A percentile compares a stretch with the other conserved stretches of the same genome.
These are phyloP conservation scores for Suhomyces xylopsoci DNA, from an alignment of 805 yeast genomes.

Conservation along the genomic window DNA sequence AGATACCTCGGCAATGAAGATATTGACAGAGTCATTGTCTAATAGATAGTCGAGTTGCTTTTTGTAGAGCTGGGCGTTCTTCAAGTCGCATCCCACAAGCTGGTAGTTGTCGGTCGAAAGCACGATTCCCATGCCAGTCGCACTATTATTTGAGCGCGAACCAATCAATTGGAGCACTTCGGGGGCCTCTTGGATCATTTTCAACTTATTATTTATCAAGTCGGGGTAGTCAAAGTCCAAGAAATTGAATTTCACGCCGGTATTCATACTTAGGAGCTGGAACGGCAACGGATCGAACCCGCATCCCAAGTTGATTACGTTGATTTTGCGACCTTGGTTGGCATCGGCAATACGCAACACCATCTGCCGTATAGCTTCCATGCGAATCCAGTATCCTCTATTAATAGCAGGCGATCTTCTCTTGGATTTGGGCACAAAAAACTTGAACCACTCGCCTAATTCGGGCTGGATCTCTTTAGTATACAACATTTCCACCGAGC, in stretches of 20 bases:
- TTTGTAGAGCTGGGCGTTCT: constrained; percentile 40
- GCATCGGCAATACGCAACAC: constrained; percentile 44
- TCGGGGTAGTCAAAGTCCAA: constrained; percentile 78
- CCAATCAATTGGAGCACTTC: constrained; percentile 45
- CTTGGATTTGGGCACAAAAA: constrained; percentile 63
- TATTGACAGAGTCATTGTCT: constrained; percentile 35
- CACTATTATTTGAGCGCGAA: not conserved
- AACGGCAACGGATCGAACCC: constrained; percentile 56
- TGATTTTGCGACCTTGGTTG: constrained; percentile 23
- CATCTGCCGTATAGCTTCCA: constrained; percentile 61
- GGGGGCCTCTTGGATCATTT: constrained; percentile 46
- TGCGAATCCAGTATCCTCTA: constrained; percentile 79
- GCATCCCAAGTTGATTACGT: constrained; percentile 71
- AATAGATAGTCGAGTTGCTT: constrained; percentile 24
- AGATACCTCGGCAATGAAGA: constrained; percentile 81
- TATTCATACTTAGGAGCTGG: constrained; percentile 26
- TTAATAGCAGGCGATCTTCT: constrained; percentile 79
- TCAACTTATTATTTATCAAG: constrained; percentile 52
- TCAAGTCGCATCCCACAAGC: constrained; percentile 66
- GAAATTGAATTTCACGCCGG: constrained; percentile 31
- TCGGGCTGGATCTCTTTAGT: constrained; percentile 31
- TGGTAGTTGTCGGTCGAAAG: constrained; percentile 44
- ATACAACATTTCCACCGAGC: constrained; percentile 73
- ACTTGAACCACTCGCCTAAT: constrained; percentile 51
- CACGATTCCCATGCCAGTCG: constrained; percentile 25